phyloP scores from a whole-genome alignment of 129 eudicot species.

The Smallanthus sonchifolius region DNA sequence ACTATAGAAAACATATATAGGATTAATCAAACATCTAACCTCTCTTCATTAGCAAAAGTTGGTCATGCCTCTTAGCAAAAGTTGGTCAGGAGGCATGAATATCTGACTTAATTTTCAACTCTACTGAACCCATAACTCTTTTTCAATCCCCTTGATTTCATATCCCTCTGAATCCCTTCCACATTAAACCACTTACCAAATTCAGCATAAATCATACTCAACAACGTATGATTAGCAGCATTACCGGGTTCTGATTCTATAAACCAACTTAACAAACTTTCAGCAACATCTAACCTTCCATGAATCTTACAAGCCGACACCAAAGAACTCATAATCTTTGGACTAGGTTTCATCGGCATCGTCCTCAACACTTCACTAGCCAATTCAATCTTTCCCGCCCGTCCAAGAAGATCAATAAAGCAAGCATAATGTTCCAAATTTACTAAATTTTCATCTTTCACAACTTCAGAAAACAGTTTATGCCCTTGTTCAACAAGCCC shows the following conservation, averaged over 20 bases:
- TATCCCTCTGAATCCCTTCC: slow-evolving; percentile 44
- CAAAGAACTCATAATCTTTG: slow-evolving; percentile 52
- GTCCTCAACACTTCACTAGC: slow-evolving; percentile 44
- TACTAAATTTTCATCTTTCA: slow-evolving; percentile 10
- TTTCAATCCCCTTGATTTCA: slow-evolving; percentile 43
- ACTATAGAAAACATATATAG: not conserved
- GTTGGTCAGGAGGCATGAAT: not conserved
- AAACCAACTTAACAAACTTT: slow-evolving; percentile 44
- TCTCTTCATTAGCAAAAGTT: not conserved
- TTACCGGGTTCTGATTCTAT: slow-evolving; percentile 44
- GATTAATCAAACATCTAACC: not conserved
- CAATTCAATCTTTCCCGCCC: slow-evolving; percentile 61
- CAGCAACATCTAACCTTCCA: slow-evolving; percentile 54
- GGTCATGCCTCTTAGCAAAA: too few relatives aligned
- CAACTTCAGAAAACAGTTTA: slow-evolving; percentile 34
- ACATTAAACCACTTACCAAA: slow-evolving; percentile 59
- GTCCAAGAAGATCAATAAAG: slow-evolving; percentile 67
- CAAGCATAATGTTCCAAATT: slow-evolving; percentile 61
- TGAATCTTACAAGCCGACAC: slow-evolving; percentile 60
- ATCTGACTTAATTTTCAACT: slow-evolving; percentile 31
- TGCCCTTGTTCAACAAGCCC: slow-evolving; percentile 60
- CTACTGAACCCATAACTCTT: slow-evolving; percentile 60
- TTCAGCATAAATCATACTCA: slow-evolving; percentile 66
- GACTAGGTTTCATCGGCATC: slow-evolving; percentile 56
- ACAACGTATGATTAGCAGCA: slow-evolving; percentile 51